Conservation (phyloP, 2,329 filamentous ascomycete genomes). For the Parastagonospora nodorum region DNA sequence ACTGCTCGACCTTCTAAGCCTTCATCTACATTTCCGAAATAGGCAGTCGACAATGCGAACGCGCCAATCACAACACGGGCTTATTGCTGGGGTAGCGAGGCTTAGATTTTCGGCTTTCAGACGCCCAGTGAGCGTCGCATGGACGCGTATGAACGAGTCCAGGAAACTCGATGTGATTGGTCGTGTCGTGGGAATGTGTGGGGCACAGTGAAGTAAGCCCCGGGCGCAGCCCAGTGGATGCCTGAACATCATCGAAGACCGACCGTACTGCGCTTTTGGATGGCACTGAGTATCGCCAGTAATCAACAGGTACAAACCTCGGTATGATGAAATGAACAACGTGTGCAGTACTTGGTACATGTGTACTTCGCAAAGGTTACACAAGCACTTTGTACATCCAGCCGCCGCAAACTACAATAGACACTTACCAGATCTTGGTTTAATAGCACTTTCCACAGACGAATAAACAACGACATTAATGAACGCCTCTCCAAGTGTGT, state of each 20-base stretch:
- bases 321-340: too few relatives aligned
- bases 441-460: too few relatives aligned
- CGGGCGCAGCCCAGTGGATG: background rate
- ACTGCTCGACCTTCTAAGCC: background rate
- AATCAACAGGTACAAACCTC: too few relatives aligned
- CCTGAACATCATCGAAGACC: background rate
- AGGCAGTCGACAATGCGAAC: slow-evolving; percentile 1
- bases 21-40: background rate
- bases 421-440: too few relatives aligned
- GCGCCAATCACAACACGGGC: background rate
- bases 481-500: too few relatives aligned
- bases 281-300: too few relatives aligned
- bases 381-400: too few relatives aligned
- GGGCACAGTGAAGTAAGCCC: background rate
- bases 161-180: background rate
- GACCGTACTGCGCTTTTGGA: background rate
- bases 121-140: background rate
- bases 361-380: too few relatives aligned
- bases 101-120: slow-evolving; percentile 1
- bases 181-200: background rate
- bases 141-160: too few relatives aligned
- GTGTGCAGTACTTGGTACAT: too few relatives aligned
- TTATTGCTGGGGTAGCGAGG: background rate
- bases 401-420: too few relatives aligned
- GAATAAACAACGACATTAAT: too few relatives aligned